Evolutionary conservation across 2,329 filamentous ascomycete genomes (phyloP).

Genomic region (Akanthomyces muscarius): DNA sequence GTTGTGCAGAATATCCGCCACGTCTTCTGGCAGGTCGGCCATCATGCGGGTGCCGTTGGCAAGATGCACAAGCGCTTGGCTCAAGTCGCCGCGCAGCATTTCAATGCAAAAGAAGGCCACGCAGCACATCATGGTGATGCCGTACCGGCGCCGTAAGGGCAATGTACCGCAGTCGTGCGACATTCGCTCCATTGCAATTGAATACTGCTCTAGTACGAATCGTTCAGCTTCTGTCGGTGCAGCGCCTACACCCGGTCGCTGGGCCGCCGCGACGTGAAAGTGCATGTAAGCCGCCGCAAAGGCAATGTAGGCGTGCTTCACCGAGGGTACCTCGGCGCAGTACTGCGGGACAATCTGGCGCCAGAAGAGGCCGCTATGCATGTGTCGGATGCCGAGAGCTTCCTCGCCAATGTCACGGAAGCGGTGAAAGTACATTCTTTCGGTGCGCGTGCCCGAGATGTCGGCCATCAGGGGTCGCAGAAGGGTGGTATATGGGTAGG

Average conservation of each 20-base stretch:
- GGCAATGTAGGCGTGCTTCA: slow-evolving; percentile 33
- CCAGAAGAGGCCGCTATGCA: slow-evolving; percentile 30
- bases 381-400: slow-evolving; percentile 27
- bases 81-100: slow-evolving; percentile 26
- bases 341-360: slow-evolving; percentile 28
- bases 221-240: slow-evolving; percentile 29
- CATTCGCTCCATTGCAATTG: slow-evolving; percentile 33
- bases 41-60: slow-evolving; percentile 31
- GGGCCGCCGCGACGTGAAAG: slow-evolving; percentile 20
- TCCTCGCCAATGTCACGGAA: slow-evolving; percentile 30
- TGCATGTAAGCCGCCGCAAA: slow-evolving; percentile 31
- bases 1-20: slow-evolving; percentile 20
- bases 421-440: slow-evolving; percentile 34
- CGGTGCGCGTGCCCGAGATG: slow-evolving; percentile 32
- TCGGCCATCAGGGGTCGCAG: slow-evolving; percentile 33
- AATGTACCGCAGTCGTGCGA: slow-evolving; percentile 14
- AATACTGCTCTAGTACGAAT: slow-evolving; percentile 38
- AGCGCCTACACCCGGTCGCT: slow-evolving; percentile 17
- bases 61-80: slow-evolving; percentile 27
- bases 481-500: background rate
- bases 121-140: slow-evolving; percentile 31
- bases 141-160: slow-evolving; percentile 19
- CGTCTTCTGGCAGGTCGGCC: slow-evolving; percentile 25
- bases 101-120: slow-evolving; percentile 31
- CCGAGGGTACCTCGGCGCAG: slow-evolving; percentile 27